Base-by-base conservation (phyloP, 768 basidiomycete species). In the Hysterangium stoloniferum region DNA sequence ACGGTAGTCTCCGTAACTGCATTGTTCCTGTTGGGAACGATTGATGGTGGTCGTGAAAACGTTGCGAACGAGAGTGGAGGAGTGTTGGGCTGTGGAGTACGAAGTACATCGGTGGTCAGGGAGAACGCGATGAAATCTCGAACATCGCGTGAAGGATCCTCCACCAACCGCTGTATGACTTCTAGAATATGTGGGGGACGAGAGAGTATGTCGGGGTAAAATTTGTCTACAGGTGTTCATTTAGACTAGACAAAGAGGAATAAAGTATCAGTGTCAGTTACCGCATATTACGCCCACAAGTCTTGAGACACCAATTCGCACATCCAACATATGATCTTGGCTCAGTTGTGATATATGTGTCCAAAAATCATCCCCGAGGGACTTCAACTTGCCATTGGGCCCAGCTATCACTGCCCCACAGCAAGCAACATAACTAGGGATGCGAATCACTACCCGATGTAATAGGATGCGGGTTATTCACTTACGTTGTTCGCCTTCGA, bases 231-330 rank as follows among this genome's bases (percentile, higher is more conserved):
- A 28, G 34, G 29, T 9, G 15, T 20, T 49, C 24, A 38, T 44
- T 33, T 35, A 15, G 28, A 12, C 12, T 37, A 19, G 48, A 53
- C 52, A 33, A 27, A 33, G 3, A 41, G 45, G 27, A 17, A 35
- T 50, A 28, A 52, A 41, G n/a, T 13, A 25, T 27, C 27, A 32
- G 12, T n/a, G 13, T 25, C 40, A 47, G 79, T 61, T 65, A 86
- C 85, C 74, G 56, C 68, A 71, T 25, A 81, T 62, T 42, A 65
- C 58, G 43, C 78, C 78, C 35, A 82, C 66, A 40, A 90, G 74
- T 43, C 91, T 77, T n/a, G 93, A 84, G 2, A 91, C 74, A 6
- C 81, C 85, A 51, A 96, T 90, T 40, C 91, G 77, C 29, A 96
- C 91, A 54, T 90, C 92, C 45, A 86, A 73, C 11, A 95, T 80